Evolutionary conservation across 371 early-diverging fungal species (phyloP).

Genomic region (Mucor ambiguus): DNA sequence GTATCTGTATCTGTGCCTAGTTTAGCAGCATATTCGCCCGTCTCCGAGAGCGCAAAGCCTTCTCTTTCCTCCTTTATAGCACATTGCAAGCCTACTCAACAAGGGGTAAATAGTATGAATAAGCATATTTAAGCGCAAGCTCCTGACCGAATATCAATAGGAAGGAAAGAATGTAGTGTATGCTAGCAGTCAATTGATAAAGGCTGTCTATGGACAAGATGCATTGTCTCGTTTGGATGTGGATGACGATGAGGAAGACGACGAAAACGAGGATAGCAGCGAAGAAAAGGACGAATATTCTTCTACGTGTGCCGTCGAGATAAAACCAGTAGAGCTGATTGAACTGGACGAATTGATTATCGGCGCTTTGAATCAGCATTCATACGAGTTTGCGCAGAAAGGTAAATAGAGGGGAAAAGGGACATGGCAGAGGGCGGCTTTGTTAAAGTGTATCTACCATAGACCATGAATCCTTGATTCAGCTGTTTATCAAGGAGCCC

Average conservation of each 20-base stretch:
- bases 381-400: slow-evolving; percentile 57
- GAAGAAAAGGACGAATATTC: slow-evolving; percentile 18
- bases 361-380: slow-evolving; percentile 57
- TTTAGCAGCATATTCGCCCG: slow-evolving; percentile 3
- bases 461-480: slow-evolving; percentile 27
- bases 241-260: slow-evolving; percentile 30
- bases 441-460: neutral
- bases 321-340: slow-evolving; percentile 55
- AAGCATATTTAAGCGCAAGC: slow-evolving; percentile 4
- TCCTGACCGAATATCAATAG: neutral
- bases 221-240: slow-evolving; percentile 38
- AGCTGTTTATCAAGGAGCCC: slow-evolving; percentile 30
- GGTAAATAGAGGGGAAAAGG: slow-evolving; percentile 32
- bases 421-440: neutral
- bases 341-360: slow-evolving; percentile 68
- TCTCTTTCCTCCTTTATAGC: slow-evolving; percentile 15
- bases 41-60: neutral
- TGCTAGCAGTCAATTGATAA: slow-evolving; percentile 27
- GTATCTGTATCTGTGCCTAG: slow-evolving; percentile 24
- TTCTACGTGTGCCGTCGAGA: slow-evolving; percentile 1
- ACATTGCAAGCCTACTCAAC: slow-evolving; percentile 16
- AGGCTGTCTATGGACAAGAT: slow-evolving; percentile 40
- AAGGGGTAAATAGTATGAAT: slow-evolving; percentile 20
- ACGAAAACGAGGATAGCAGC: slow-evolving; percentile 24
- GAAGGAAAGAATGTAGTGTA: slow-evolving; percentile 20